These are phyloP conservation scores for Benincasa hispida DNA, from an alignment of 306 rosid genomes.

Conservation along the genomic window DNA sequence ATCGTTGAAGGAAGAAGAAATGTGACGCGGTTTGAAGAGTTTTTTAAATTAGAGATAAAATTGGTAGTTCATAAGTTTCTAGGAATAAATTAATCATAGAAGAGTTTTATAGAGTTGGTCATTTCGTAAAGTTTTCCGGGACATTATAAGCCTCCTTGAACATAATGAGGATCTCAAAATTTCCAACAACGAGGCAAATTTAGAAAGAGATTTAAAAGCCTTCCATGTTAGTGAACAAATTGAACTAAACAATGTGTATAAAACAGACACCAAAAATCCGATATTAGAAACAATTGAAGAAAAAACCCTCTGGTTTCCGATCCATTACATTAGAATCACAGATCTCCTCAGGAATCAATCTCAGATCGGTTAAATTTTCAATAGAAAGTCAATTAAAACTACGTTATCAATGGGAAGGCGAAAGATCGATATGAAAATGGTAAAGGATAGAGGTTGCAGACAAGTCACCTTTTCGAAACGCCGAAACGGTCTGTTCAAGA, in stretches of 20 bases:
- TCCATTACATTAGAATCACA: not conserved
- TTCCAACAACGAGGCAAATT: not conserved
- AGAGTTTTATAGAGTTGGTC: no score
- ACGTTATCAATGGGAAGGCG: conserved; percentile 11
- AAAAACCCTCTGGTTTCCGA: not conserved
- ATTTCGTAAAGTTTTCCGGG: no score
- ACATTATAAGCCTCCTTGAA: not conserved
- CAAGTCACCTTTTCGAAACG: conserved; percentile 49
- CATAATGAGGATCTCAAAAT: not conserved
- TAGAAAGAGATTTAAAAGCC: conserved; percentile 11
- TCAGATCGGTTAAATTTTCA: not conserved
- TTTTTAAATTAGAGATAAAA: no score
- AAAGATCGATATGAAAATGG: conserved; percentile 36
- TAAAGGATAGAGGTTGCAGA: conserved; percentile 18
- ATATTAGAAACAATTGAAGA: conserved; percentile 25
- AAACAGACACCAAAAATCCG: conserved; percentile 13
- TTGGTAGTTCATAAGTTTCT: no score
- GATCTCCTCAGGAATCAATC: not conserved
- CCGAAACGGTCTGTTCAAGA: conserved; percentile 44
- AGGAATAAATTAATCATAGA: no score
- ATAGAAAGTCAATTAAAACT: not conserved
- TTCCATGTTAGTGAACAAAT: conserved; percentile 3
- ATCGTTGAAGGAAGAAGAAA: no score
- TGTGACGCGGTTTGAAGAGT: no score
- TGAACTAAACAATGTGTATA: not conserved